phyloP scores from a whole-genome alignment of 2,329 filamentous ascomycete genomes.

The Aureobasidium sp. region DNA sequence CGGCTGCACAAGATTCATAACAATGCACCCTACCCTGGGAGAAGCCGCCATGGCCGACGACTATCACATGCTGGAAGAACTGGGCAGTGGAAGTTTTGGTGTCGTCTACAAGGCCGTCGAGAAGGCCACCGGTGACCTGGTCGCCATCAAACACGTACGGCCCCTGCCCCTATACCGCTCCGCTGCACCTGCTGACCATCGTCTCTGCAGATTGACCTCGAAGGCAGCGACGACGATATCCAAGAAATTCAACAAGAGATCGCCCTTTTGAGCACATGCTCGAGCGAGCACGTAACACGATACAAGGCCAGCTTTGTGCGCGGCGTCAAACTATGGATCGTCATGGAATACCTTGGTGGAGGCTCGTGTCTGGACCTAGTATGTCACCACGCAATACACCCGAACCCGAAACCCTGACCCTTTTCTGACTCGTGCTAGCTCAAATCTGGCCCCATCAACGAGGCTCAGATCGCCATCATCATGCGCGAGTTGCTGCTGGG shows the following conservation, averaged over 20 bases:
- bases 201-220: slow-evolving; percentile 76
- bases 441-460: slow-evolving; percentile 81
- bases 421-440: slow-evolving; percentile 48
- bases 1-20: background rate
- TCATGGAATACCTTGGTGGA: slow-evolving; percentile 96
- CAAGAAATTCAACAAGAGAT: slow-evolving; percentile 98
- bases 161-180: background rate
- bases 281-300: slow-evolving; percentile 86
- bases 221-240: slow-evolving; percentile 97
- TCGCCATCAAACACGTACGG: slow-evolving; percentile 91
- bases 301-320: slow-evolving; percentile 96
- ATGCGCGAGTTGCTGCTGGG: slow-evolving; percentile 85
- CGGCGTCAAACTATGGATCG: slow-evolving; percentile 96
- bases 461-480: slow-evolving; percentile 87
- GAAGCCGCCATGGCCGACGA: slow-evolving; percentile 59
- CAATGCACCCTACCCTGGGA: slow-evolving; percentile 18
- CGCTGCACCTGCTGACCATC: background rate
- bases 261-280: slow-evolving; percentile 87
- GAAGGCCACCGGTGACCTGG: slow-evolving; percentile 79
- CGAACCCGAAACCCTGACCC: background rate
- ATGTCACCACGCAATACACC: slow-evolving; percentile 27
- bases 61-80: slow-evolving; percentile 92
- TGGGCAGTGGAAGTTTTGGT: slow-evolving; percentile 96
- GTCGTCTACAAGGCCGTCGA: slow-evolving; percentile 96
- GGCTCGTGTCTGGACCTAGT: slow-evolving; percentile 93